Evolutionary conservation across 345 rosid species (phyloP), one percentile per base, ranked within the genome.

Genomic region (Triadica sebifera): DNA sequence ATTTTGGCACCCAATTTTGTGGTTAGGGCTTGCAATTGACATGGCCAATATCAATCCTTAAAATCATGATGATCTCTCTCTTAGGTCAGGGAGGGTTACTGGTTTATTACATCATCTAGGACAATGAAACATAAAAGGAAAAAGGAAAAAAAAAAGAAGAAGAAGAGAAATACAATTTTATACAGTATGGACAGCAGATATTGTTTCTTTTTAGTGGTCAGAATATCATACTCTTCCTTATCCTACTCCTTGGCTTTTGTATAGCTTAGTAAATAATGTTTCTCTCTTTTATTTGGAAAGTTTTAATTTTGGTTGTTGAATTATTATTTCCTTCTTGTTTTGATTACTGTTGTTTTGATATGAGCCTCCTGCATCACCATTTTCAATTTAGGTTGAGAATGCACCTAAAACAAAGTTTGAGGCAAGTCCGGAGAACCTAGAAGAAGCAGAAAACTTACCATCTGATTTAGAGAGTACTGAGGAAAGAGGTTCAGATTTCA

Each of bases 391-490:
- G 91, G 82, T 68, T 56, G 82, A 82, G 78, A 74, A 78, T 77
- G 74, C 59, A 51, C 57, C 34, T 38, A 59, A 61, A 66, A 76
- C 76, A 65, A 81, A 73, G 65, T 76, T 82, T 58, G 87, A 84
- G 6, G 75, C 79, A 69, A 75, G 74, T 53, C 73, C 55, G 57
- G 82, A 82, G 71, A 86, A 82, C 74, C 71, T 45, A 47, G 83
- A 76, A 74, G 88, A 81, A 60, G 81, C 50, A 56, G 86, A 79
- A 61, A 85, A 82, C 74, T 86, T 84, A 70, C 74, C 87, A 39
- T 84, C 89, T 43, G 95, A 86, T 81, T 86, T 90, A 65, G 92
- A 86, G 77, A 85, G 86, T 78, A 82, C 81, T 3, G 87, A 84
- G 78, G 86, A 74, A 41, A 86, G 82, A 86, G 88, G 79, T 70